Conservation (phyloP, 805 yeast genomes). For the Wickerhamiella allomyrinae region DNA sequence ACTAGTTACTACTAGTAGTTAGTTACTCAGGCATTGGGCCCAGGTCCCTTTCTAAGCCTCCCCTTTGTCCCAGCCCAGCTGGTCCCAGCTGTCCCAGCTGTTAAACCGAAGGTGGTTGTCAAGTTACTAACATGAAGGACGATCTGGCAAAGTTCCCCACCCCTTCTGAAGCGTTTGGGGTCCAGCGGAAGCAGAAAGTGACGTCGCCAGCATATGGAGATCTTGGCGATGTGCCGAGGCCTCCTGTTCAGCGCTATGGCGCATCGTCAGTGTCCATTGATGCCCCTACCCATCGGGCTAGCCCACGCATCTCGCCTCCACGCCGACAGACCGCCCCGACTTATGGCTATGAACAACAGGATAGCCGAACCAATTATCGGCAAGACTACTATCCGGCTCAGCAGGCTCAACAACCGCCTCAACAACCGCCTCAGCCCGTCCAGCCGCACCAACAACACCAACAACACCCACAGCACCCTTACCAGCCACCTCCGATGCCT, state of each 20-base stretch:
- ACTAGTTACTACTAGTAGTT: no score
- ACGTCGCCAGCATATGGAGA: conserved; percentile 12
- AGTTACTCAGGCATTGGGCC: no score
- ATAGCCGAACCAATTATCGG: background rate
- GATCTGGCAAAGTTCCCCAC: conserved; percentile 20
- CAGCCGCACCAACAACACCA: no score
- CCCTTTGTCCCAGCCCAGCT: no score
- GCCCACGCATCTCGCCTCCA: background rate
- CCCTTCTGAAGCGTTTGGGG: conserved; percentile 20
- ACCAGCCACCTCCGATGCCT: background rate
- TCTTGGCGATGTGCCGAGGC: conserved; percentile 13
- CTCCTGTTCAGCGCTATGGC: conserved; percentile 14
- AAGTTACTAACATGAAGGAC: conserved; percentile 13
- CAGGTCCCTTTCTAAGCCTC: no score
- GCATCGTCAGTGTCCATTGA: background rate
- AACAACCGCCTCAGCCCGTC: background rate
- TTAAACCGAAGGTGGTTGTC: background rate
- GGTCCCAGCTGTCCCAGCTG: no score
- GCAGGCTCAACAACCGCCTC: conserved; percentile 1
- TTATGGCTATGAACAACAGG: background rate
- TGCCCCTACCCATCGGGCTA: background rate
- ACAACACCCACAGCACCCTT: background rate
- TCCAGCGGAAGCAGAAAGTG: background rate
- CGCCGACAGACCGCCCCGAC: background rate
- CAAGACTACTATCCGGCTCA: conserved; percentile 1